Percentiles rank a stretch among this genome's conserved stretches.
These are phyloP conservation scores for Micractinium sp. DNA, from an alignment of 139 green algal genomes.

Conservation along the genomic window DNA sequence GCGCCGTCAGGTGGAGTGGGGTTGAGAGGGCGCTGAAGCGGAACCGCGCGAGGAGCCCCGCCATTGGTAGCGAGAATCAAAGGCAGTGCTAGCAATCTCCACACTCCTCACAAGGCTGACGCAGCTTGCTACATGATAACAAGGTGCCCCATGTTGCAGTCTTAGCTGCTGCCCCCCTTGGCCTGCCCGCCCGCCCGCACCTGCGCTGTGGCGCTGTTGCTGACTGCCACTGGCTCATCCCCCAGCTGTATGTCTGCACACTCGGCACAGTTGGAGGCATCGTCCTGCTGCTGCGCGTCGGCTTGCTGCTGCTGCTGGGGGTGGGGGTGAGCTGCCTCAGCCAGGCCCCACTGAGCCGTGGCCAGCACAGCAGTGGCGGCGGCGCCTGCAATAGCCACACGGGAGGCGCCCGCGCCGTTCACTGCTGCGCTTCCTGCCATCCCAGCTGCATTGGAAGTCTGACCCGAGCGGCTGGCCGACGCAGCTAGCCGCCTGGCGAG, in stretches of 20 bases:
- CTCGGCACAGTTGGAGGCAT: not conserved
- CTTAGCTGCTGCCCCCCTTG: not conserved
- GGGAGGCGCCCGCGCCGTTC: not conserved
- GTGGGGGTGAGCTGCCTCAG: not conserved
- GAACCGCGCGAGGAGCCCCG: no score
- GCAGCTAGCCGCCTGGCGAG: not conserved
- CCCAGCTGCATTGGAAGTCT: no score
- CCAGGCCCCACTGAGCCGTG: conserved; percentile 1
- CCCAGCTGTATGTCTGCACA: not conserved
- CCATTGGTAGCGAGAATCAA: no score
- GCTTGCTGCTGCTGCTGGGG: not conserved
- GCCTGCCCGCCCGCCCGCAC: not conserved
- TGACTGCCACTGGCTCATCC: conserved; percentile 19
- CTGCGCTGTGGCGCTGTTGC: conserved; percentile 31
- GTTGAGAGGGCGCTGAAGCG: no score
- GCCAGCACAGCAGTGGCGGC: not conserved
- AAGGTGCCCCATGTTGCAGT: no score
- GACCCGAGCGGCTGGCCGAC: not conserved
- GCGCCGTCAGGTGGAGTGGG: no score
- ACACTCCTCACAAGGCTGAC: no score
- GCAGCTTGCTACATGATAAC: no score
- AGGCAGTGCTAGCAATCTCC: no score
- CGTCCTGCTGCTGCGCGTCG: not conserved
- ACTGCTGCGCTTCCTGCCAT: not conserved
- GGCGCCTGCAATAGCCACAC: not conserved